Percentiles rank a stretch among this genome's conserved stretches.
Conservation (phyloP, 2,329 filamentous ascomycete genomes). For the Metarhizium anisopliae region DNA sequence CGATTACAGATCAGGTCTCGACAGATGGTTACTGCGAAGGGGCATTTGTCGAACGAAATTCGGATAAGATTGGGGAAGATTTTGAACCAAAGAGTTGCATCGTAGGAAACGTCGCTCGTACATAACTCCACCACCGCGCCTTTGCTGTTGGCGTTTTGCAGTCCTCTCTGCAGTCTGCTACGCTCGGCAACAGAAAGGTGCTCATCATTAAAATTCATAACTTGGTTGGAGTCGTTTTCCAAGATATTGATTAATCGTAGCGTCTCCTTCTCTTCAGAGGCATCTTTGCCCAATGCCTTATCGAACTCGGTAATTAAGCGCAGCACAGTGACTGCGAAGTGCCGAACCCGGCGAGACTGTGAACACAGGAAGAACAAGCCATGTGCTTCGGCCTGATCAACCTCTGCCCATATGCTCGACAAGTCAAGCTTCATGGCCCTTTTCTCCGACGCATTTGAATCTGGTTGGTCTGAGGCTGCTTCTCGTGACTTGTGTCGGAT, state of each 20-base stretch:
- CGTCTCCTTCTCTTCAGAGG: constrained; percentile 50
- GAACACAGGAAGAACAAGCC: constrained; percentile 96
- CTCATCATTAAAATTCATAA: constrained; percentile 90
- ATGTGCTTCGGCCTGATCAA: constrained; percentile 94
- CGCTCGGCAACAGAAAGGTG: constrained; percentile 85
- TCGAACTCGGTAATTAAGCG: constrained; percentile 92
- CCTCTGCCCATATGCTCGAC: constrained; percentile 82
- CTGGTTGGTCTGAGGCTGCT: constrained; percentile 53
- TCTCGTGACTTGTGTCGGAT: constrained; percentile 80
- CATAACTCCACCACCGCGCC: constrained; percentile 89
- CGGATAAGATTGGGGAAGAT: constrained; percentile 93
- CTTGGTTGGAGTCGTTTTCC: constrained; percentile 77
- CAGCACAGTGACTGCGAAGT: constrained; percentile 86
- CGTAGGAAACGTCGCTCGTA: constrained; percentile 89
- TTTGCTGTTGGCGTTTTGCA: constrained; percentile 74
- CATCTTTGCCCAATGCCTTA: constrained; percentile 66
- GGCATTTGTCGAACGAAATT: constrained; percentile 82
- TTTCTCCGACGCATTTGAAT: constrained; percentile 56
- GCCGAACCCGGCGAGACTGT: constrained; percentile 79
- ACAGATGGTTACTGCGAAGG: constrained; percentile 82
- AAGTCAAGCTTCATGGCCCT: constrained; percentile 73
- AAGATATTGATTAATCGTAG: constrained; percentile 80
- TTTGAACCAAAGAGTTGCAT: constrained; percentile 94
- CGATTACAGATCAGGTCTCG: constrained; percentile 89
- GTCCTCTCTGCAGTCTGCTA: constrained; percentile 82